Evolutionary conservation across 1,139 yeast species (phyloP), one percentile per base, ranked within the genome.

Genomic region (Geotrichum cucujoidarum): DNA sequence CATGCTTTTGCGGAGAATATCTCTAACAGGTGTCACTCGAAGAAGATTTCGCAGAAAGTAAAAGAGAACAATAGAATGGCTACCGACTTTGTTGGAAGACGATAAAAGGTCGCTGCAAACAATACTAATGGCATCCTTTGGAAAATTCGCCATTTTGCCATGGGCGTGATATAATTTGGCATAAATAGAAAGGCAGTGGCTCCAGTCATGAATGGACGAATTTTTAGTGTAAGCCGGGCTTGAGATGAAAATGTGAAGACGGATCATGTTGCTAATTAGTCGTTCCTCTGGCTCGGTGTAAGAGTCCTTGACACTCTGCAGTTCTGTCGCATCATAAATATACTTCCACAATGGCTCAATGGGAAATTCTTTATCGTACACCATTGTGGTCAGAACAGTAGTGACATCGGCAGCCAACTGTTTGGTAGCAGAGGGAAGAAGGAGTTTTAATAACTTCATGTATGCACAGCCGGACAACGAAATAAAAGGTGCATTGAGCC

Each of bases 341-440:
- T 22, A 35, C 3, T 13, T 35, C 39, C 39, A 35, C 6, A 35
- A 13, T n/a, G 39, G 39, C 20, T 35, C 39, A 11, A 35, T 35
- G 11, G 20, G 25, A 22, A 35, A 35, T 4, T 13, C 39, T 13
- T 24, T 24, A 16, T 13, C 20, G n/a, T 18, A 35, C 17, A 22
- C 25, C 17, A 21, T 35, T 7, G 17, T 35, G 27, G 20, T 27
- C 25, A 35, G 39, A 24, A 35, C 39, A 7, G 39, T 35, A 18
- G 39, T 20, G 6, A 35, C n/a, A 13, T 35, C 39, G 17, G 39
- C 25, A 5, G 20, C 10, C 22, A 18, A 14, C 7, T 18, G 22
- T n/a, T 35, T 21, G 4, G 20, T 7, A 17, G 39, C 6, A n/a
- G 27, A 35, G n/a, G 39, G 27, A 6, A 35, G 39, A 4, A 35